Percentiles rank a stretch among this genome's conserved stretches.
Evolutionary conservation across 2,329 filamentous ascomycete species (phyloP).

Genomic region (Leptographium procerum): DNA sequence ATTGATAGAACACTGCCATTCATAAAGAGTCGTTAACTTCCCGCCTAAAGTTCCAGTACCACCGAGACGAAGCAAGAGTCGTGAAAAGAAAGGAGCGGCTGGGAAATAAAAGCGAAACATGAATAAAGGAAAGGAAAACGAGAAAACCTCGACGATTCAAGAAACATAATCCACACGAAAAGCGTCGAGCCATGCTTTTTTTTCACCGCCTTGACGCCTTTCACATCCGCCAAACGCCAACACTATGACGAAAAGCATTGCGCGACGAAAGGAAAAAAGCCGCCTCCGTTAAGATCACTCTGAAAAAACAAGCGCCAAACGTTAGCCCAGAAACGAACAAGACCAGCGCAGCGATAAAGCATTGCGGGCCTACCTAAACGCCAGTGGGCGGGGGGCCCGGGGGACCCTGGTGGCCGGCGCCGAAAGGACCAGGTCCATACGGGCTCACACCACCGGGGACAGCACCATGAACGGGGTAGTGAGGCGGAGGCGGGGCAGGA

Average conservation of each 20-base stretch:
- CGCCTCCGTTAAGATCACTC: conserved; percentile 3
- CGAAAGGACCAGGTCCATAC: conserved; percentile 35
- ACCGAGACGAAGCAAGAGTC: neutral
- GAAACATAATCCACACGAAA: conserved; percentile 7
- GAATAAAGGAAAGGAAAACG: conserved; percentile 4
- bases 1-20: conserved; percentile 3
- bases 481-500: conserved; percentile 62
- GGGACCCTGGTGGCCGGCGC: conserved; percentile 32
- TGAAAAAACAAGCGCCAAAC: too few species aligned
- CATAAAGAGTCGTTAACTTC: conserved; percentile 8
- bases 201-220: conserved; percentile 12
- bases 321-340: neutral
- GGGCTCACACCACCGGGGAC: conserved; percentile 27
- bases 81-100: conserved; percentile 1
- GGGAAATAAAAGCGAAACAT: conserved; percentile 1
- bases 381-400: conserved; percentile 15
- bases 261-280: conserved; percentile 13
- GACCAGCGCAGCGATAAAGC: neutral
- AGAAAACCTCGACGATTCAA: conserved; percentile 3
- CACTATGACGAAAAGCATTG: conserved; percentile 15
- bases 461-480: conserved; percentile 29
- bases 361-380: conserved; percentile 8
- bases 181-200: conserved; percentile 8
- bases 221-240: conserved; percentile 15
- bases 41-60: conserved; percentile 4